A percentile compares a stretch with the other conserved stretches of the same genome.
Evolutionary conservation across 495 filamentous ascomycete species (phyloP).

Genomic region (Astrothelium macrocarpum): DNA sequence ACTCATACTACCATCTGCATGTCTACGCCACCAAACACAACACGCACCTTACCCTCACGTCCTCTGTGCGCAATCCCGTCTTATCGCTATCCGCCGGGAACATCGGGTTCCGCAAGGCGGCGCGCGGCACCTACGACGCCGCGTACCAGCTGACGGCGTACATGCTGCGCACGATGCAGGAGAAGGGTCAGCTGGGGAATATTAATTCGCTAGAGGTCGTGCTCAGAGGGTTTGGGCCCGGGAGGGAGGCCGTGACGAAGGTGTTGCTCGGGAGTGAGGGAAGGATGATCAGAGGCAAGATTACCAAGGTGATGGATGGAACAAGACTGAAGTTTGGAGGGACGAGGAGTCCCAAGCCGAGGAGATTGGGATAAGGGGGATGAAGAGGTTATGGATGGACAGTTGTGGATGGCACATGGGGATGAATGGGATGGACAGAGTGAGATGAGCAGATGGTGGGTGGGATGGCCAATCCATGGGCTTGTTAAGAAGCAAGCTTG

Average conservation of each 20-base stretch:
- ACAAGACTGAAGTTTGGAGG: slow-evolving; percentile 94
- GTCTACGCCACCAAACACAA: slow-evolving; percentile 85
- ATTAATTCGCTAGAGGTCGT: slow-evolving; percentile 65
- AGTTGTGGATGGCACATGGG: background rate
- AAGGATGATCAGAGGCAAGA: slow-evolving; percentile 54
- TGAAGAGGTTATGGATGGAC: background rate
- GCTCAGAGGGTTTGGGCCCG: slow-evolving; percentile 71
- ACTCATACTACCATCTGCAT: slow-evolving; percentile 77
- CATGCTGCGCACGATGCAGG: slow-evolving; percentile 66
- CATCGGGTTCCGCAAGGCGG: slow-evolving; percentile 73
- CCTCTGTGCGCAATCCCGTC: slow-evolving; percentile 65
- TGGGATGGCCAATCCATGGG: background rate
- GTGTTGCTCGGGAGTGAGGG: slow-evolving; percentile 81
- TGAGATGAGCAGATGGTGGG: background rate
- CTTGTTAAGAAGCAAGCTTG: no score
- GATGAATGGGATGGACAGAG: no score
- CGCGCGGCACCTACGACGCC: slow-evolving; percentile 76
- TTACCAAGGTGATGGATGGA: slow-evolving; percentile 67
- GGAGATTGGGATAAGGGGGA: slow-evolving; percentile 60
- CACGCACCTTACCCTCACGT: slow-evolving; percentile 78
- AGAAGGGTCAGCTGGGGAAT: slow-evolving; percentile 51
- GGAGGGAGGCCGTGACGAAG: slow-evolving; percentile 82
- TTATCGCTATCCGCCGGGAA: slow-evolving; percentile 71
- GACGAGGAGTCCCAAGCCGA: slow-evolving; percentile 68
- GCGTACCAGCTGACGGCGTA: slow-evolving; percentile 80